Conservation (phyloP, 2,329 filamentous ascomycete species). For the Emmonsia crescens region DNA sequence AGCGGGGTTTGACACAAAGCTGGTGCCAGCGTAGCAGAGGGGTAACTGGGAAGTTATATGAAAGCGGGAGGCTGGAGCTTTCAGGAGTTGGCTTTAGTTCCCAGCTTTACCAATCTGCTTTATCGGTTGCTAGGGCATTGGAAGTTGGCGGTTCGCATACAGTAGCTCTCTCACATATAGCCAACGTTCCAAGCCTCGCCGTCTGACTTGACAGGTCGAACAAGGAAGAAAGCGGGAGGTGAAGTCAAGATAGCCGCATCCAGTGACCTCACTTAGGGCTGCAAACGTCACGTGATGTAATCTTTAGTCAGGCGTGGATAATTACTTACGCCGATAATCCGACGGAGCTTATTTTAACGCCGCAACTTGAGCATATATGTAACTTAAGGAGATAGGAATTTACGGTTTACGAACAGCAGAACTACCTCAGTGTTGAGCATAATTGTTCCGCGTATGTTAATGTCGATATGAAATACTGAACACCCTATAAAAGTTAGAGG, state of each 20-base stretch:
- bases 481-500: no score
- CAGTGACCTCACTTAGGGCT: not conserved
- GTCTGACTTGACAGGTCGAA: not conserved
- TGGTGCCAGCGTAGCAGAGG: slow-evolving; percentile 1
- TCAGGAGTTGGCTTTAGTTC: not conserved
- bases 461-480: no score
- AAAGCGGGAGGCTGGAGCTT: not conserved
- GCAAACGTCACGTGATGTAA: not conserved
- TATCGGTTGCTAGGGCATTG: not conserved
- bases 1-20: not conserved
- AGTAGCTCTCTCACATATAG: not conserved
- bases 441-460: no score
- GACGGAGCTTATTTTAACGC: no score
- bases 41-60: not conserved
- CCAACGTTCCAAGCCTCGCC: slow-evolving; percentile 2
- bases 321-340: not conserved
- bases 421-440: no score
- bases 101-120: not conserved
- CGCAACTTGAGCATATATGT: no score
- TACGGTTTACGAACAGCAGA: no score
- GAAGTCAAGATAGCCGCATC: not conserved
- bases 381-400: no score
- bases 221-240: not conserved
- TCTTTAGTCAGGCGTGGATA: not conserved
- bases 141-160: not conserved